Evolutionary conservation across 2,329 filamentous ascomycete species (phyloP), one percentile per base, ranked within the genome.

Genomic region (Penicillium olsonii): DNA sequence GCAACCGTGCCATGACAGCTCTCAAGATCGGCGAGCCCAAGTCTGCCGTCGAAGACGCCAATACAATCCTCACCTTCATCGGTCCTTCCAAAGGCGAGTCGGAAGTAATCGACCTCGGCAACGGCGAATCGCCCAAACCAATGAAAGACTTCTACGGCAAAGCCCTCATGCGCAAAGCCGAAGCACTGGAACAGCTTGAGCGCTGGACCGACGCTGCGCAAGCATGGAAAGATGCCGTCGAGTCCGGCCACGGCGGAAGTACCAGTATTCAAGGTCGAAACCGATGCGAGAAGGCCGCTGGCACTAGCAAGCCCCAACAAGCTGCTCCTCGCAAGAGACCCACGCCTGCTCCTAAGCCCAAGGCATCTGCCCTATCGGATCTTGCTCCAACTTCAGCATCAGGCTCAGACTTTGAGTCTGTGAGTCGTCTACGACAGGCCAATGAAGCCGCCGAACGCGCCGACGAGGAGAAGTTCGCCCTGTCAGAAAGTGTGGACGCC

Each of bases 71-170:
- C 17, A 76, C 78, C 12, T 76, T 96, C 34, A 96, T 99, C 53
- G 94, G 94, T 0, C 78, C 85, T 0, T 81, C 83, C 2, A 87
- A 84, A 55, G 94, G 94, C 4, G 86, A 91, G 58, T 85, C 84
- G 15, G 94, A 99, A 72, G 82, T 76, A 6, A 90, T 99, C 37
- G 79, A 87, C 17, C 76, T 96, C 0, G 79, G 78, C 19, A 79
- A 78, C 18, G 77, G 78, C n/a, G 80, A 84, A 27, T 79, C 86
- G 48, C 75, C 76, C 17, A 94, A 95, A 59, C 87, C 92, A 40
- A 95, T 99, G 89, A 87, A 84, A 55, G 92, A 96, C 15, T 88
- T 96, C 54, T 97, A 88, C 65, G 92, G 90, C 45, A 99, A 97
- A 70, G 92, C 92, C 0, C 75, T 97, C 24, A 92, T 89, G 74